Evolutionary conservation across 1,139 yeast genomes (phyloP).

Genomic region (Nematodospora anomalae): DNA sequence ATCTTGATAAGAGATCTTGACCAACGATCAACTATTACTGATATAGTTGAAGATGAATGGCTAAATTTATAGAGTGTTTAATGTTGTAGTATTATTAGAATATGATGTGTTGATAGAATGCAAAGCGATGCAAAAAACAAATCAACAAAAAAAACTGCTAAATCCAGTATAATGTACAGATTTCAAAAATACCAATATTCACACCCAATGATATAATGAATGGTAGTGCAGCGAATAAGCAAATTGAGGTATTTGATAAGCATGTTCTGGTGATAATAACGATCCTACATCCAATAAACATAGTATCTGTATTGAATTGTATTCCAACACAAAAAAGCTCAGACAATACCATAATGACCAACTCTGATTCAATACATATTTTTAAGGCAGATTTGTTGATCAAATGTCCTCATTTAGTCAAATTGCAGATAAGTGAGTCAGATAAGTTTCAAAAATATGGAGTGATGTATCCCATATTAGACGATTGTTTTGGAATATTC

Average conservation of each 20-base stretch:
- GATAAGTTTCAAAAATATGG: constrained; percentile 15
- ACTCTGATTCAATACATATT: not conserved
- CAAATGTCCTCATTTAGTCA: constrained; percentile 1
- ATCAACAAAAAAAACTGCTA: not conserved
- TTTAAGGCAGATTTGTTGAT: constrained; percentile 1
- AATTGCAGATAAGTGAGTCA: not conserved
- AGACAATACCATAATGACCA: not conserved
- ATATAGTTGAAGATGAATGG: constrained; percentile 72
- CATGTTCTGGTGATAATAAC: not conserved
- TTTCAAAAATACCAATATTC: not conserved
- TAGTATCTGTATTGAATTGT: not conserved
- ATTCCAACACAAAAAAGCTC: not conserved
- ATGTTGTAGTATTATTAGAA: not conserved
- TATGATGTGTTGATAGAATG: too few species aligned
- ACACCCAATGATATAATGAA: not conserved
- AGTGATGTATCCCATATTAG: constrained; percentile 19
- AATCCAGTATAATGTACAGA: too few species aligned
- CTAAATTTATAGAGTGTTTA: constrained; percentile 24
- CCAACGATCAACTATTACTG: constrained; percentile 70
- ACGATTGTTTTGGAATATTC: constrained; percentile 18
- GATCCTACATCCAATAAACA: constrained; percentile 6
- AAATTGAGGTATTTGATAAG: constrained; percentile 3
- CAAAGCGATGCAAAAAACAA: not conserved
- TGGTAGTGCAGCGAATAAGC: too few species aligned
- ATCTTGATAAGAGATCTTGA: constrained; percentile 66